phyloP scores from a whole-genome alignment of 2,329 filamentous ascomycete species.

The Pseudocercospora eumusae region DNA sequence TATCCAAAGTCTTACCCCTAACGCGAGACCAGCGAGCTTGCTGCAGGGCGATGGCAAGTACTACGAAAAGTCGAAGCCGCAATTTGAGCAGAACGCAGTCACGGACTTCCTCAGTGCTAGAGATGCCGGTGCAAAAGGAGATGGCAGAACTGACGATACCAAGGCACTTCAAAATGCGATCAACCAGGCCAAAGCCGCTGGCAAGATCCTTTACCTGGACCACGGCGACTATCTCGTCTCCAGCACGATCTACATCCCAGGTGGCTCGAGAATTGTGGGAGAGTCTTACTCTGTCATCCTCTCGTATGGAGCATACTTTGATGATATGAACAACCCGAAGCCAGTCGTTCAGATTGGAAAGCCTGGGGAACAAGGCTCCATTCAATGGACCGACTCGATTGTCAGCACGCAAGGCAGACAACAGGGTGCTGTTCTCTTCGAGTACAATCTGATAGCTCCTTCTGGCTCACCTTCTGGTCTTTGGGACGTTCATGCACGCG shows the following conservation, averaged over 20 bases:
- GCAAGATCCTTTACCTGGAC: slow-evolving; percentile 71
- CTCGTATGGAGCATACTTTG: slow-evolving; percentile 59
- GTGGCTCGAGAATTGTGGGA: slow-evolving; percentile 59
- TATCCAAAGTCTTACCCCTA: slow-evolving; percentile 48
- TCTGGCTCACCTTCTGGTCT: slow-evolving; percentile 52
- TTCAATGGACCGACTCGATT: slow-evolving; percentile 73
- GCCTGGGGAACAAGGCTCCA: slow-evolving; percentile 62
- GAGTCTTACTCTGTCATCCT: slow-evolving; percentile 61
- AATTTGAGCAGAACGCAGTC: slow-evolving; percentile 49
- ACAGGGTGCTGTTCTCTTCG: slow-evolving; percentile 68
- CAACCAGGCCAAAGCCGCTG: slow-evolving; percentile 47
- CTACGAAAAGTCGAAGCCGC: slow-evolving; percentile 57
- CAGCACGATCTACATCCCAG: slow-evolving; percentile 66
- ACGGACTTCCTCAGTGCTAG: slow-evolving; percentile 50
- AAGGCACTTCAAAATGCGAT: slow-evolving; percentile 60
- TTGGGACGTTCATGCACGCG: slow-evolving; percentile 58
- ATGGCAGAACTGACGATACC: slow-evolving; percentile 63
- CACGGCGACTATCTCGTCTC: slow-evolving; percentile 72
- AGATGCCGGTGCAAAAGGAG: slow-evolving; percentile 47
- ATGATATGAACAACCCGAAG: slow-evolving; percentile 59
- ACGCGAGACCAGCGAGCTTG: slow-evolving; percentile 48
- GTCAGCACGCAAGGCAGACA: slow-evolving; percentile 67
- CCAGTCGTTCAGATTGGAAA: slow-evolving; percentile 68
- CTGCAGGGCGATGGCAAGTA: slow-evolving; percentile 50
- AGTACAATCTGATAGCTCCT: slow-evolving; percentile 66